Evolutionary conservation across 1,139 yeast species (phyloP).

Genomic region (Candida sp.): DNA sequence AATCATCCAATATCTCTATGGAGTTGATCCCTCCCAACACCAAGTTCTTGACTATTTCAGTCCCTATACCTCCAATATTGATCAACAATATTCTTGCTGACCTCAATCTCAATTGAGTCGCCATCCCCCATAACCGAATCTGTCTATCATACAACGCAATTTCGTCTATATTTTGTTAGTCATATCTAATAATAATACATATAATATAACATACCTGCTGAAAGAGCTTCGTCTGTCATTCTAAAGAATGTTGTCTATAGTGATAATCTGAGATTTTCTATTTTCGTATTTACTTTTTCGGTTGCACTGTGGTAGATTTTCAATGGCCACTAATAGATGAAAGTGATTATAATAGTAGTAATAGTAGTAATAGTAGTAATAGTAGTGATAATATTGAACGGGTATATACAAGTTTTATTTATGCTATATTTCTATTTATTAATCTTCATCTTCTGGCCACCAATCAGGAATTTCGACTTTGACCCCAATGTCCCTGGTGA

Average conservation of each 20-base stretch:
- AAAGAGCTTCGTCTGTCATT: constrained; percentile 5
- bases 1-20: constrained; percentile 64
- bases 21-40: constrained; percentile 88
- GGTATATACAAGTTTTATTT: neutral
- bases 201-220: constrained; percentile 9
- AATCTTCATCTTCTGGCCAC: constrained; percentile 50
- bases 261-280: too few relatives aligned
- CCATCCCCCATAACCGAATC: constrained; percentile 94
- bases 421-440: neutral
- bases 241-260: too few relatives aligned
- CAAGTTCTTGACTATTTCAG: constrained; percentile 79
- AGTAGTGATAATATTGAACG: too few relatives aligned
- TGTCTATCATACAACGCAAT: constrained; percentile 93
- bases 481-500: constrained; percentile 30
- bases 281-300: too few relatives aligned
- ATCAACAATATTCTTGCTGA: constrained; percentile 68
- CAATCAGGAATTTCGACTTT: constrained; percentile 57
- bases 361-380: too few relatives aligned
- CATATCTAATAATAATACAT: neutral
- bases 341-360: too few relatives aligned
- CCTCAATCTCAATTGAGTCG: constrained; percentile 81
- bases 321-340: too few relatives aligned
- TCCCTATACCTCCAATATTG: constrained; percentile 69
- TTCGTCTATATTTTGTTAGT: constrained; percentile 50
- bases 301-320: too few relatives aligned